Conservation (phyloP, 2,329 filamentous ascomycete species). For the Diaporthe citriasiana region DNA sequence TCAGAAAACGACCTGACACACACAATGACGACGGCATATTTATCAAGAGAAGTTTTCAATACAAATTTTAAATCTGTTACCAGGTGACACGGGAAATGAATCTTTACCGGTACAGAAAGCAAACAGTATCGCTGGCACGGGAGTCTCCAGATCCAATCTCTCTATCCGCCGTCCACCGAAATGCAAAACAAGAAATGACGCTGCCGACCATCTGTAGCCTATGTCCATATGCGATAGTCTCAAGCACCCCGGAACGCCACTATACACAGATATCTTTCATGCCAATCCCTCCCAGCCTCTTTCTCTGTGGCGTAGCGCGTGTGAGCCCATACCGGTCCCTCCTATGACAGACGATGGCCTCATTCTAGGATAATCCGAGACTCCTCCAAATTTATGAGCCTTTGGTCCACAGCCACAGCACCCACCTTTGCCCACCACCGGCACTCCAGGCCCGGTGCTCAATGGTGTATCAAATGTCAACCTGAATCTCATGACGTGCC, state of each 20-base stretch:
- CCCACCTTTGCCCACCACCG: background rate
- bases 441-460: background rate
- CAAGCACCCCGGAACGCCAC: conserved; percentile 28
- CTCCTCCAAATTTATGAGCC: conserved; percentile 10
- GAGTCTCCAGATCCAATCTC: conserved; percentile 21
- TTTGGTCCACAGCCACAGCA: conserved; percentile 4
- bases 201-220: conserved; percentile 19
- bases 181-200: conserved; percentile 24
- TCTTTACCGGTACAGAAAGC: background rate
- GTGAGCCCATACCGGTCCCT: background rate
- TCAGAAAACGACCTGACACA: background rate
- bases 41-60: background rate
- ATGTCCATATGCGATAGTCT: conserved; percentile 19
- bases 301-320: conserved; percentile 3
- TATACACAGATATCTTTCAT: conserved; percentile 12
- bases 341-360: conserved; percentile 1
- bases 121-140: conserved; percentile 20
- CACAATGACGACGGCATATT: background rate
- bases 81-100: background rate
- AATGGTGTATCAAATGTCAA: background rate
- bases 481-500: background rate
- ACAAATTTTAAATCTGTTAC: conserved; percentile 20
- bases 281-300: background rate
- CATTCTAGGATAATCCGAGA: conserved; percentile 6
- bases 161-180: conserved; percentile 25